phyloP scores from a whole-genome alignment of 164 flowering plant species.

The Stephania yunnanensis region DNA sequence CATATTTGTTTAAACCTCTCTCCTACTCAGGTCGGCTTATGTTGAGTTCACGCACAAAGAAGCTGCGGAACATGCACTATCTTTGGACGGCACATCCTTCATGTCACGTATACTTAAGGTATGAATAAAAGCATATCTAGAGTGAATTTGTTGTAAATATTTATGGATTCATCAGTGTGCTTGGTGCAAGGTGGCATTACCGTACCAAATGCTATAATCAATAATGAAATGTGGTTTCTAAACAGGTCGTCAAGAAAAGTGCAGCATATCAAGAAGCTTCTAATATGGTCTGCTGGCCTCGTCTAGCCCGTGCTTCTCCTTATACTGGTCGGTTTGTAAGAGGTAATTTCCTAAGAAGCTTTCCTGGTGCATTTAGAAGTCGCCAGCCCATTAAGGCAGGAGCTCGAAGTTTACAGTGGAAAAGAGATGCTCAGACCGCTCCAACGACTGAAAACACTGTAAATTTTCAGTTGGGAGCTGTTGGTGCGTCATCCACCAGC shows the following conservation, averaged over 20 bases:
- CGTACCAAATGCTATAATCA: not conserved
- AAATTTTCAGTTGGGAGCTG: constrained; percentile 21
- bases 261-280: constrained; percentile 45
- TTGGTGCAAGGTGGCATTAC: not conserved
- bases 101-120: constrained; percentile 96
- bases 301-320: constrained; percentile 41
- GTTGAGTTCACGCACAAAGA: constrained; percentile 80
- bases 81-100: constrained; percentile 86
- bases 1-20: constrained; percentile 1
- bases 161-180: not conserved
- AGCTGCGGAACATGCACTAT: constrained; percentile 78
- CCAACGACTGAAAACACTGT: constrained; percentile 11
- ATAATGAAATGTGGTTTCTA: not conserved
- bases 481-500: constrained; percentile 11
- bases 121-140: constrained; percentile 8
- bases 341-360: constrained; percentile 54
- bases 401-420: constrained; percentile 87
- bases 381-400: constrained; percentile 50
- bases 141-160: not conserved
- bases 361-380: constrained; percentile 35
- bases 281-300: constrained; percentile 50
- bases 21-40: constrained; percentile 69
- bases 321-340: constrained; percentile 50
- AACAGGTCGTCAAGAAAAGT: constrained; percentile 60
- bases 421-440: constrained; percentile 45